Base-by-base conservation (phyloP, 164 flowering plant genomes). In the Berberis vulgaris region DNA sequence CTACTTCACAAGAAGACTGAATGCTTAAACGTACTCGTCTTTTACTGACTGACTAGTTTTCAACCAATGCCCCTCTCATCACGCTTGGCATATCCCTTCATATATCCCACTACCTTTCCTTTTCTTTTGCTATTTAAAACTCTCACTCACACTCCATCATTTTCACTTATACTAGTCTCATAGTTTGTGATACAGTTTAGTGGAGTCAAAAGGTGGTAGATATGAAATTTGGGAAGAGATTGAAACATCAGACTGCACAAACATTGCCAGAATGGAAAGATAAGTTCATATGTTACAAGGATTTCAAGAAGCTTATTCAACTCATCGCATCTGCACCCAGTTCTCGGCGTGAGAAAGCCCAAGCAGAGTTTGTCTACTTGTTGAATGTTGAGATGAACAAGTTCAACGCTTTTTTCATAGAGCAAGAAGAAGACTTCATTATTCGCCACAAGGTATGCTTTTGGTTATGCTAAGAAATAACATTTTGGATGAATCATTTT, bases 201-300 rank as follows among this genome's bases (percentile, higher is more conserved):
- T 43, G n/a, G n/a, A 12, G 10, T 12, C 8, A 3, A 2, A 9
- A 6, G 2, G 5, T 10, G 10, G 41, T 12, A 47, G 49, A 41
- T 7, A 91, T 92, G 98, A 89, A 93, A 71, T 93, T 87, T 62
- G 97, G 97, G 49, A 93, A 93, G 84, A 73, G 85, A 67, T 60
- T 93, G 79, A 86, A 79, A 69, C 83, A 76, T 6, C 94, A 93
- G 61, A 74, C 84, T 7, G 71, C 75, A 46, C 89, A 84, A 62
- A 80, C 91, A 1, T 67, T 88, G 72, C 97, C 97, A 1, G 91
- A 73, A 1, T 93, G 98, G 98, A 70, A 81, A 3, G 90, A 93
- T 74, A 82, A 88, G 62, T 93, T 78, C 62, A 44, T 93, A 61
- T 72, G 81, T 3, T 93, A 93, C 80, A 93, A 93, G 78, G 83